Evolutionary conservation across 1,284 basidiomycete species (phyloP).

Genomic region (Ustilago crameri): DNA sequence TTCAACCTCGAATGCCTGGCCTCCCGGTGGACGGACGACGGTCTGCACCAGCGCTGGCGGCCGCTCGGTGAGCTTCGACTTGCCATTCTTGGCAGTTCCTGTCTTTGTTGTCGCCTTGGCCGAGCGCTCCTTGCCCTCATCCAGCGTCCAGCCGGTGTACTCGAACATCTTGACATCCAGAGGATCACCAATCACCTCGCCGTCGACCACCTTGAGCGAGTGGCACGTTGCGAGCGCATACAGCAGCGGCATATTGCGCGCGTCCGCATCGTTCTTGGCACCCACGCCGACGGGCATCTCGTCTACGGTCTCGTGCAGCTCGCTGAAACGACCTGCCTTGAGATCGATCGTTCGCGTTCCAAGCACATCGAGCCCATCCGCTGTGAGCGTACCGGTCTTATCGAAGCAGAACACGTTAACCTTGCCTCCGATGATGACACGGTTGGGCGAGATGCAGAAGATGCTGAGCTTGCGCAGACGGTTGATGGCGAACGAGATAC

Average conservation of each 20-base stretch:
- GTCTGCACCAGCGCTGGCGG: conserved; percentile 94
- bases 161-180: conserved; percentile 89
- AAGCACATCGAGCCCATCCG: conserved; percentile 96
- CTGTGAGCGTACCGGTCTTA: conserved; percentile 98
- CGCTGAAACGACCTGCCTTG: conserved; percentile 79
- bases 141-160: conserved; percentile 94
- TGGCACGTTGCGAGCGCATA: conserved; percentile 97
- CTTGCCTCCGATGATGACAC: conserved; percentile 96
- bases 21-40: conserved; percentile 93
- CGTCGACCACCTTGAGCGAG: conserved; percentile 90
- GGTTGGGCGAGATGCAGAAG: conserved; percentile 95
- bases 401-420: conserved; percentile 99
- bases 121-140: conserved; percentile 75
- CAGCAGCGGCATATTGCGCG: conserved; percentile 81
- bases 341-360: conserved; percentile 65
- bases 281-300: conserved; percentile 77
- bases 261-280: conserved; percentile 69
- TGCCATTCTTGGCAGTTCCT: conserved; percentile 62
- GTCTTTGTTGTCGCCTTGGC: conserved; percentile 56
- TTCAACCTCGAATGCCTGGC: conserved; percentile 86
- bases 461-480: conserved; percentile 89
- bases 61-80: conserved; percentile 73
- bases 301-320: conserved; percentile 85
- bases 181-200: conserved; percentile 91
- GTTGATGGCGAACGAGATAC: conserved; percentile 92